phyloP scores from a whole-genome alignment of 441 rosid species.

The Gossypium laxum region DNA sequence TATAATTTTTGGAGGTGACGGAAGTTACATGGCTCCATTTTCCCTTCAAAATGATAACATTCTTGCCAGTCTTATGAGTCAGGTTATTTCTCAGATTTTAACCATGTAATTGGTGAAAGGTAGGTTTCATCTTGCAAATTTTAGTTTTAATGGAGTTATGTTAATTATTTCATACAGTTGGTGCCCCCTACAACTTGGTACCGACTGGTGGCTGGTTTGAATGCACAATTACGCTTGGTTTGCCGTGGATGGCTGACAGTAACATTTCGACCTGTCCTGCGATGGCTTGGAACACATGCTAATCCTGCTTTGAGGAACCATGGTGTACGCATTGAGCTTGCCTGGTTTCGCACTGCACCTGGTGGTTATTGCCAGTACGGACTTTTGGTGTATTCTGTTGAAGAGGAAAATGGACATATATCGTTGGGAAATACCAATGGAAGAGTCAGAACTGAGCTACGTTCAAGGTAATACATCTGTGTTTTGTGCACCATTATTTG shows the following conservation, averaged over 20 bases:
- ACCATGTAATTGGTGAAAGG: neutral
- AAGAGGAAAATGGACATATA: slow-evolving; percentile 38
- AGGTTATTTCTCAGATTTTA: slow-evolving; percentile 41
- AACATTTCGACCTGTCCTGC: slow-evolving; percentile 59
- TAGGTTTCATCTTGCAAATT: slow-evolving; percentile 13
- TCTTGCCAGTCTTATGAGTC: slow-evolving; percentile 84
- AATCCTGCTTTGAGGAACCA: slow-evolving; percentile 72
- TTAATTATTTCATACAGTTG: slow-evolving; percentile 37
- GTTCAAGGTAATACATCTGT: too few relatives aligned
- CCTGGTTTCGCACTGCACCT: slow-evolving; percentile 74
- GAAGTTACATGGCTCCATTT: slow-evolving; percentile 96
- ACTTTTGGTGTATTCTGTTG: slow-evolving; percentile 51
- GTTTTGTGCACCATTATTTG: neutral
- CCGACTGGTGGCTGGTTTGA: slow-evolving; percentile 92
- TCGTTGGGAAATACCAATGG: slow-evolving; percentile 32
- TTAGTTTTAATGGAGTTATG: slow-evolving; percentile 12
- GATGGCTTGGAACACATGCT: slow-evolving; percentile 91
- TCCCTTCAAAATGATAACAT: slow-evolving; percentile 86
- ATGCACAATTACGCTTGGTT: slow-evolving; percentile 93
- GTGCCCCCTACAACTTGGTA: slow-evolving; percentile 92
- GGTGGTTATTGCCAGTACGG: slow-evolving; percentile 88
- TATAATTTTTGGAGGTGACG: slow-evolving; percentile 91
- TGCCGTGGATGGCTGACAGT: slow-evolving; percentile 60
- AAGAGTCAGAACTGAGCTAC: slow-evolving; percentile 27
- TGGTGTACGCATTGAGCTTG: slow-evolving; percentile 66